Evolutionary conservation across 2,329 filamentous ascomycete genomes (phyloP).

Genomic region (Orbilia ellipsospora): DNA sequence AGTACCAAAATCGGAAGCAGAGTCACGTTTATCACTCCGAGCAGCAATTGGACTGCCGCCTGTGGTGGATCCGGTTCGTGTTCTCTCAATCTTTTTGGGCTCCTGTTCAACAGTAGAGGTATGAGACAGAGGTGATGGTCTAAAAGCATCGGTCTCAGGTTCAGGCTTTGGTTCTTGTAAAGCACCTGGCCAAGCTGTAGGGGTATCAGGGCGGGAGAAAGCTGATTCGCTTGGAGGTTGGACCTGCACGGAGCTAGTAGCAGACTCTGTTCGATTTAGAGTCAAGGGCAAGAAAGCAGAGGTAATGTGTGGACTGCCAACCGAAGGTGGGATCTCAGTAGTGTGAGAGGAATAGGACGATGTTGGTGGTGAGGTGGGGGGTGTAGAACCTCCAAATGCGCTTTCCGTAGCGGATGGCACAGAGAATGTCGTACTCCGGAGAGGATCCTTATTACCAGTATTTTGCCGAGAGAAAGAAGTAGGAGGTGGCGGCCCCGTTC

Average conservation of each 20-base stretch:
- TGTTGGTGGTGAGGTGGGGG: constrained; percentile 72
- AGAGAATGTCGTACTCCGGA: constrained; percentile 56
- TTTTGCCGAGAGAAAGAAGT: constrained; percentile 74
- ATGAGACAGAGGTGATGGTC: constrained; percentile 55
- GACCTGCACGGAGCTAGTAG: constrained; percentile 80
- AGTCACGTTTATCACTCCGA: constrained; percentile 61
- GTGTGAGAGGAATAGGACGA: constrained; percentile 68
- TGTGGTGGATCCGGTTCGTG: constrained; percentile 58
- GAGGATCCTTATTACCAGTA: constrained; percentile 64
- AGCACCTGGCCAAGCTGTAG: constrained; percentile 61
- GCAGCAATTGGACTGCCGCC: constrained; percentile 56
- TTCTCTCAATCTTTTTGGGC: constrained; percentile 55
- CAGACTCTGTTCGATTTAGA: constrained; percentile 72
- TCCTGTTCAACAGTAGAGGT: constrained; percentile 60
- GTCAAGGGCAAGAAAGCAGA: constrained; percentile 79
- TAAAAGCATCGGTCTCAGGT: constrained; percentile 58
- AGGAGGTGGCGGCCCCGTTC: constrained; percentile 64
- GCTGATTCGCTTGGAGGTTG: constrained; percentile 74
- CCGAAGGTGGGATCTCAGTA: constrained; percentile 71
- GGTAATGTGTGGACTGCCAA: constrained; percentile 80
- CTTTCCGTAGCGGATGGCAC: constrained; percentile 57
- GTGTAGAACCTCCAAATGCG: constrained; percentile 67
- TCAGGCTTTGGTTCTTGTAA: constrained; percentile 56
- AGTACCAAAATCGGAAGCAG: constrained; percentile 61
- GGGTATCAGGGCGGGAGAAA: constrained; percentile 62